A percentile compares a stretch with the other conserved stretches of the same genome.
These are phyloP conservation scores for Cyberlindnera misumaiensis DNA, from an alignment of 805 yeast genomes.

Conservation along the genomic window DNA sequence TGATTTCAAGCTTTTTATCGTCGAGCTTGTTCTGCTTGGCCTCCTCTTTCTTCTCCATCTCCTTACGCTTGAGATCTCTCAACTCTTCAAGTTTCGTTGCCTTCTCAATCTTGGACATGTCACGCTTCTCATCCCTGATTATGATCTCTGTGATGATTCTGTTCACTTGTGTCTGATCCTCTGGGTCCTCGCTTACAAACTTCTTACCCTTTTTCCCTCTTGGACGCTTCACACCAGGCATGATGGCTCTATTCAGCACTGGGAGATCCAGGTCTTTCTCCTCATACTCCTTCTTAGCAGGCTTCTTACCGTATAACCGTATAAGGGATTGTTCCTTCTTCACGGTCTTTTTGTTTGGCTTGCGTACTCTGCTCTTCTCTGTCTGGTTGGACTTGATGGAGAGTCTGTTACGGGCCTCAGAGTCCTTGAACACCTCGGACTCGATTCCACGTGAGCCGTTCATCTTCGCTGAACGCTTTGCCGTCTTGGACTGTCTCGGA, in stretches of 20 bases:
- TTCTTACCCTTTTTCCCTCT: slow-evolving; percentile 85
- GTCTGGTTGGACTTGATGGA: slow-evolving; percentile 33
- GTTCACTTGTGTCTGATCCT: slow-evolving; percentile 50
- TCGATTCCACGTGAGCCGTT: slow-evolving; percentile 50
- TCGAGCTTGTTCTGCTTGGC: slow-evolving; percentile 64
- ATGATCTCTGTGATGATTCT: slow-evolving; percentile 76
- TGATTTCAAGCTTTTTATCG: slow-evolving; percentile 70
- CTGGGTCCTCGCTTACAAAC: slow-evolving; percentile 55
- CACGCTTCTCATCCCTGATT: slow-evolving; percentile 68
- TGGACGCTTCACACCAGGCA: slow-evolving; percentile 75
- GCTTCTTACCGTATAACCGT: slow-evolving; percentile 56
- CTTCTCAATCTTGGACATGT: slow-evolving; percentile 86
- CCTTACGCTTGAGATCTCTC: slow-evolving; percentile 79
- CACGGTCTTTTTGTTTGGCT: slow-evolving; percentile 43
- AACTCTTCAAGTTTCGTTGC: slow-evolving; percentile 85
- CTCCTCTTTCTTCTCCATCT: slow-evolving; percentile 78
- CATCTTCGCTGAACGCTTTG: slow-evolving; percentile 47
- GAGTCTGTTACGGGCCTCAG: slow-evolving; percentile 62
- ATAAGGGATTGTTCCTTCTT: slow-evolving; percentile 62
- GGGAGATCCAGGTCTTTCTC: slow-evolving; percentile 82
- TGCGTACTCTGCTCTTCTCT: slow-evolving; percentile 47
- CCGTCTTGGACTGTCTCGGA: slow-evolving; percentile 52
- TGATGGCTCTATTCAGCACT: slow-evolving; percentile 69
- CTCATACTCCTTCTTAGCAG: slow-evolving; percentile 42
- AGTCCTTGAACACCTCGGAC: slow-evolving; percentile 61